Conservation (phyloP, 2,329 filamentous ascomycete species). For the Pseudogymnoascus sp. region DNA sequence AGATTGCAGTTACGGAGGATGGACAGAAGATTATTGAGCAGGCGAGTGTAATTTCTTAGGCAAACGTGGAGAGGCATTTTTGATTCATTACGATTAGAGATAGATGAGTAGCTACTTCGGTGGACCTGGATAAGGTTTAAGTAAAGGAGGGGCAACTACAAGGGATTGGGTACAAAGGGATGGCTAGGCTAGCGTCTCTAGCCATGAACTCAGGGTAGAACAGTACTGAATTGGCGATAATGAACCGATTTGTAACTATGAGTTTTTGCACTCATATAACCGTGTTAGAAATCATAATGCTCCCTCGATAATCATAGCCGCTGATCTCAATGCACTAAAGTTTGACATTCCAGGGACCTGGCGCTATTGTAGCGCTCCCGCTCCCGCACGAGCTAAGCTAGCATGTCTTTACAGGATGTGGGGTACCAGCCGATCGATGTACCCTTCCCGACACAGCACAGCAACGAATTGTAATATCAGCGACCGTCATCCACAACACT, state of each 20-base stretch:
- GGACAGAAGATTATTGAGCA: neutral
- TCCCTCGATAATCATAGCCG: neutral
- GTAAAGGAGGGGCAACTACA: neutral
- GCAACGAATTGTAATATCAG: neutral
- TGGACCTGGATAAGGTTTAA: neutral
- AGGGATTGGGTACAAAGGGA: neutral
- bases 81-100: neutral
- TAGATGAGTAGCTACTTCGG: neutral
- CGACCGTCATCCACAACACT: neutral
- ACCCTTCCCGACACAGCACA: neutral
- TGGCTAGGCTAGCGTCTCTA: neutral
- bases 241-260: neutral
- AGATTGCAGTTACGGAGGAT: neutral
- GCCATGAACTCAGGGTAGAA: neutral
- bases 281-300: neutral
- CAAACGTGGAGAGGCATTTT: slow-evolving; percentile 28
- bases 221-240: neutral
- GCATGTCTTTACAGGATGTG: neutral
- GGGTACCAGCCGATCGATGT: neutral
- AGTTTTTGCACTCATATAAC: neutral
- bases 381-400: neutral
- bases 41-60: slow-evolving; percentile 91
- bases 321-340: neutral
- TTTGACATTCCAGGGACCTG: neutral
- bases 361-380: neutral